Percentiles rank a stretch among this genome's conserved stretches.
Conservation (phyloP, 345 rosid species). For the Lepidium aucheri region DNA sequence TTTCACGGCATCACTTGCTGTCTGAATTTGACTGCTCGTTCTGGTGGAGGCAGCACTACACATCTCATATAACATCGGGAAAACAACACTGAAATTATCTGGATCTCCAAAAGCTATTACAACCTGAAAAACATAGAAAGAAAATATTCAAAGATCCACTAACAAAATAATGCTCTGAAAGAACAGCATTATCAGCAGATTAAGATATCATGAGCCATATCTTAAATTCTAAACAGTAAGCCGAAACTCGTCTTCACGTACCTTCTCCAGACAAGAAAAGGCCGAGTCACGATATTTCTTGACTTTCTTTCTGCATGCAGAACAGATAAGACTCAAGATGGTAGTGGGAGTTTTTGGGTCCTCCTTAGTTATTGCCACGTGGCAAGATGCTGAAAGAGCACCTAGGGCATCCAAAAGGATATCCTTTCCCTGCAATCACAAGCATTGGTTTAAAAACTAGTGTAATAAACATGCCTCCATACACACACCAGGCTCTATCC, state of each 20-base stretch:
- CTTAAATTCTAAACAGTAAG: background rate
- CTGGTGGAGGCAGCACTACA: slow-evolving; percentile 42
- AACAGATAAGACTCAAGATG: slow-evolving; percentile 54
- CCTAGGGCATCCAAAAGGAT: slow-evolving; percentile 71
- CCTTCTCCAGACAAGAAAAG: slow-evolving; percentile 71
- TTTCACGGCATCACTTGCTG: slow-evolving; percentile 41
- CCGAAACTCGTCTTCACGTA: slow-evolving; percentile 14
- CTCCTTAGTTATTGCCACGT: slow-evolving; percentile 52
- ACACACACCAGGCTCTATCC: background rate
- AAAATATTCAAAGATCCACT: slow-evolving; percentile 3
- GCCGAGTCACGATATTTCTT: slow-evolving; percentile 86
- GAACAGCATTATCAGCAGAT: background rate
- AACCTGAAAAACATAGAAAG: slow-evolving; percentile 39
- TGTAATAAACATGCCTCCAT: background rate
- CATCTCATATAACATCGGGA: slow-evolving; percentile 65
- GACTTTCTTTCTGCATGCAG: slow-evolving; percentile 69
- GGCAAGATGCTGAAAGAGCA: slow-evolving; percentile 71
- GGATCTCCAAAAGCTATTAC: slow-evolving; percentile 67
- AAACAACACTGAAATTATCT: slow-evolving; percentile 60
- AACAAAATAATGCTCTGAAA: background rate
- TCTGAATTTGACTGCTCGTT: slow-evolving; percentile 33
- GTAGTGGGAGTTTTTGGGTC: slow-evolving; percentile 50
- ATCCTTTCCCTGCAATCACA: slow-evolving; percentile 69
- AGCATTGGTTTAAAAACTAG: slow-evolving; percentile 11
- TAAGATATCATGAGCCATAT: background rate